Evolutionary conservation across 1,139 yeast genomes (phyloP), one percentile per base, ranked within the genome.

Genomic region (Candida pseudocylindracea): DNA sequence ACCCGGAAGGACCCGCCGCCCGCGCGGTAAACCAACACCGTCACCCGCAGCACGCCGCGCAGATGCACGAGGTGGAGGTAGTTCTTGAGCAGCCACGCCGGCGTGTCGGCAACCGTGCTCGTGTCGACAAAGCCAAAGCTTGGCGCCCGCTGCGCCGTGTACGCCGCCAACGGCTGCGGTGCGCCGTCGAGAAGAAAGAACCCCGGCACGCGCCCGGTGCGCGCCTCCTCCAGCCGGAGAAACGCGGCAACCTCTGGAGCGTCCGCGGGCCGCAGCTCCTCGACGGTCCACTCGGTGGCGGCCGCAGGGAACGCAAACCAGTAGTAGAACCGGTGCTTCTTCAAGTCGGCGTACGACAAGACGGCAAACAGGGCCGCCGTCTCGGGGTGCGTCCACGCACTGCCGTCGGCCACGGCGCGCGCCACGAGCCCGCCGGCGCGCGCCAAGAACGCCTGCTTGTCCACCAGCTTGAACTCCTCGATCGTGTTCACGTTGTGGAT

Each of bases 291-390:
- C 20, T 49, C 51, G 8, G 67, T 54, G 28, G 57, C 54, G 13
- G 80, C 51, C 0, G 67, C 56, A 0, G 96, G 95, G 41, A 70
- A 71, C 7, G 85, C 79, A 41, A 79, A 64, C 98, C 98, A 88
- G 50, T 85, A 85, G 44, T 67, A 76, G 46, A 78, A 88, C 43
- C 67, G 72, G 54, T 78, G 83, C 51, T 78, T 80, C 50, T 88
- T 88, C 47, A 88, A 61, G 49, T 91, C 98, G 2, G 93, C 75
- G 52, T 71, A 88, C 30, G 83, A 60, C 29, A 85, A 55, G 1
- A 85, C 45, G 27, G 59, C 59, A 43, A 83, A 79, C 20, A 4
- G 20, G 6, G 6, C 6, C 20, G 6, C 6, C 20, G 6, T 6
- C n/a, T 9, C 3, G 24, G 8, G 5, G n/a, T 15, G 5, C 10